Evolutionary conservation across 805 yeast genomes (phyloP).

Genomic region (Cyberlindnera japonica): DNA sequence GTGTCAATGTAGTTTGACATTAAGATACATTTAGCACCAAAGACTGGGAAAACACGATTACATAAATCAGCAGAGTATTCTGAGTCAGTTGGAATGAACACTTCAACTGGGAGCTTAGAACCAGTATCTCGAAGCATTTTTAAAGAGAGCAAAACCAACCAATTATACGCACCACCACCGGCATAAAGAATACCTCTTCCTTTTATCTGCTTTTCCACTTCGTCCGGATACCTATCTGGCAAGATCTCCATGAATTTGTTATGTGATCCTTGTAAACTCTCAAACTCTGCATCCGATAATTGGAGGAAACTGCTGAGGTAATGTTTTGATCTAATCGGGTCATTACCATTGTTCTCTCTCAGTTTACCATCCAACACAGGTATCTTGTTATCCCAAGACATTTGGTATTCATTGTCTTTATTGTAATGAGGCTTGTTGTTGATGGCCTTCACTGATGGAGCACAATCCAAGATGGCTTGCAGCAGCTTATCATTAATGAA

Average conservation of each 20-base stretch:
- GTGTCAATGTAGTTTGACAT: conserved; percentile 40
- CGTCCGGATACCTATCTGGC: conserved; percentile 40
- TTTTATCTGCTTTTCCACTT: conserved; percentile 30
- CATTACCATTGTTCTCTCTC: conserved; percentile 23
- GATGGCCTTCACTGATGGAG: conserved; percentile 18
- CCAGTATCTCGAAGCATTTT: conserved; percentile 58
- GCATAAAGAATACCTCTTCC: conserved; percentile 66
- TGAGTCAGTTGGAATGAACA: conserved; percentile 64
- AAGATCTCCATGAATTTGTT: conserved; percentile 27
- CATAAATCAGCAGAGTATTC: conserved; percentile 76
- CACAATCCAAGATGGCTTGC: conserved; percentile 12
- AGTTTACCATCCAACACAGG: conserved; percentile 26
- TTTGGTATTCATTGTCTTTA: conserved; percentile 12
- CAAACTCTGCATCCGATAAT: conserved; percentile 16
- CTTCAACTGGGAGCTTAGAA: conserved; percentile 73
- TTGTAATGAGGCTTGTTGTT: conserved; percentile 27
- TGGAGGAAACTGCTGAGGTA: conserved; percentile 20
- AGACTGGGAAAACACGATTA: conserved; percentile 58
- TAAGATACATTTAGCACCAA: conserved; percentile 61
- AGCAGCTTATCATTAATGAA: conserved; percentile 22
- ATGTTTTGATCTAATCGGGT: conserved; percentile 25
- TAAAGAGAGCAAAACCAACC: conserved; percentile 55
- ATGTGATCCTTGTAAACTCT: conserved; percentile 20
- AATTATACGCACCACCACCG: conserved; percentile 72
- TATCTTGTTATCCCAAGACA: conserved; percentile 18